Base-by-base conservation (phyloP, 1,139 yeast genomes). In the Dujonia santamariae region DNA sequence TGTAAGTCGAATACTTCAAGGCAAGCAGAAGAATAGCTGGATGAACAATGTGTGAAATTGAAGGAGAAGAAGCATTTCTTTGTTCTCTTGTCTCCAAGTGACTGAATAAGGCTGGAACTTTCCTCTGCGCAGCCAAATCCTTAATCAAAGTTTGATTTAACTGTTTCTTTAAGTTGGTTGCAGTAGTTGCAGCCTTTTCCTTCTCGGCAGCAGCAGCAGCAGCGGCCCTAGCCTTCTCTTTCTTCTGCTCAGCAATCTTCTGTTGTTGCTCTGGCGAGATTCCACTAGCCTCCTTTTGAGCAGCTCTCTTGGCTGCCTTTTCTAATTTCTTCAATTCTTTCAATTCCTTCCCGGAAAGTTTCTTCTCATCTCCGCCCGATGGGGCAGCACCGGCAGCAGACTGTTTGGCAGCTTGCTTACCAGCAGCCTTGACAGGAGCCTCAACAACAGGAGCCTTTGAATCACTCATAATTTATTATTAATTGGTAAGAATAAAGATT, bases 241-340 rank as follows among this genome's bases (percentile, higher is more conserved):
- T 67, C 53, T 67, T 61, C 43, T 61, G 67, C 37, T 62, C 64
- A 3, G 72, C 68, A 30, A 56, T 45, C 36, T 63, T 57, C 34
- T 59, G 58, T 41, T 65, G 71, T 41, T 67, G 68, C 43, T 66
- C 74, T 4, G 68, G 66, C 19, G 64, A 54, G 24, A 75, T 69
- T 6, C 79, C 80, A 35, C 54, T 67, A 11, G 76, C 77, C 43
- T 65, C 74, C 48, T 78, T 80, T 44, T 78, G 81, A 14, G 75
- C 75, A 5, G 90, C 90, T 56, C 97, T 70, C 56, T 86, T 85
- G 30, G 92, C 95, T 5, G 95, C 92, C 59, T 90, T 90, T 51
- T 88, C 96, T 50, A 79, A 77, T 68, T 88, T 87, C 56, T 87
- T 86, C 56, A 81, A 63, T 49, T 88, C 96, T 55, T 90, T 90